Evolutionary conservation across 331 rosid species (phyloP), one percentile per base, ranked within the genome.

Genomic region (Spiraea crenata): DNA sequence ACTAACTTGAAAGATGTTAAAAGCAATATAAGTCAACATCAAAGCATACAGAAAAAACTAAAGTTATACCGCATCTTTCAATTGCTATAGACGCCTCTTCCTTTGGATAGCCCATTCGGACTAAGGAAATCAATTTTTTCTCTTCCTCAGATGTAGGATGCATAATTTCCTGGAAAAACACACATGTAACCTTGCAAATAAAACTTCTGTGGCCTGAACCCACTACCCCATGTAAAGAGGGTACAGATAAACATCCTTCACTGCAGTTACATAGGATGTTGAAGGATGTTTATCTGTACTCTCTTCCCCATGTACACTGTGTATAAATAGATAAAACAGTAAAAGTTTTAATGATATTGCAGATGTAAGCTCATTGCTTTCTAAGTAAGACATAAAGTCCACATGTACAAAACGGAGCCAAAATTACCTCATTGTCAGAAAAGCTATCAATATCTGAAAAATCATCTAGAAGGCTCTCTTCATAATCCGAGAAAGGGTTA

Each of bases 21-120:
- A 39, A 34, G 40, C 13, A 71, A 62, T 46, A 31, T n/a, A 44
- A 59, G 65, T 57, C 13, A 74, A 31, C 9, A 77, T 64, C 42
- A 52, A 25, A 14, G 44, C 72, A 68, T 17, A 19, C 55, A 51
- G 67, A 58, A 60, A 79, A 82, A 1, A 54, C 15, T n/a, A 51
- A 19, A 42, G 44, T 45, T 45, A 42, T 86, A 91, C 99, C 99
- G 65, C 92, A 91, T 91, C 99, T 88, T 72, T 91, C 88, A 13
- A 91, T 57, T 51, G 99, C 99, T 39, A 72, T 47, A 47, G 85
- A 81, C 75, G 93, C 98, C 80, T 86, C 99, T 3, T 80, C 81
- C 45, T 16, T 67, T 25, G 82, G 34, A 79, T 74, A 91, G n/a
- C 99, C 99, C 99, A 95, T 91, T 31, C 74, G 79, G 71, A 86